A percentile compares a stretch with the other conserved stretches of the same genome.
These are phyloP conservation scores for Colletotrichum sansevieriae DNA, from an alignment of 2,329 filamentous ascomycete species.

Conservation along the genomic window DNA sequence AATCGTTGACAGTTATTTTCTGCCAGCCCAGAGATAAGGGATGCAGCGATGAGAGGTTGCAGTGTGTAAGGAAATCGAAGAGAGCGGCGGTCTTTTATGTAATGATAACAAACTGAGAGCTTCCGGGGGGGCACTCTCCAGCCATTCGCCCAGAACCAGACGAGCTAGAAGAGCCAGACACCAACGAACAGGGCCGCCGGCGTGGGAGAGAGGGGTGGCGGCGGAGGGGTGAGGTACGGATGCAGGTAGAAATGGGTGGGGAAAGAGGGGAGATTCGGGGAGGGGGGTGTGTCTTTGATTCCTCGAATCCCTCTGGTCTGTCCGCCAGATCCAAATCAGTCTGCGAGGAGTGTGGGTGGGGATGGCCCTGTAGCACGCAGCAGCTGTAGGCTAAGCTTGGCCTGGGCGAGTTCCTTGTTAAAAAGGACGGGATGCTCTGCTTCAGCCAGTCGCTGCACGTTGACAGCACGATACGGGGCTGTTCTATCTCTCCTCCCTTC, in stretches of 20 bases:
- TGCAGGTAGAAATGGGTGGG: constrained; percentile 8
- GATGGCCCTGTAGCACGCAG: constrained; percentile 3
- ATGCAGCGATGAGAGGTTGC: constrained; percentile 44
- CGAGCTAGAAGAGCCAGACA: constrained; percentile 3
- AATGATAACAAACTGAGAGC: constrained; percentile 43
- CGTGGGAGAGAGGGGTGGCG: constrained; percentile 37
- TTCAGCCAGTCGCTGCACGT: constrained; percentile 7
- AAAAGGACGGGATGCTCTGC: constrained; percentile 40
- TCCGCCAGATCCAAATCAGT: not conserved
- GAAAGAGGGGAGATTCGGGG: constrained; percentile 25
- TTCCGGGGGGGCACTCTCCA: constrained; percentile 35
- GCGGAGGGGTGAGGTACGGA: constrained; percentile 6
- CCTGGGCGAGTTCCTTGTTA: constrained; percentile 33
- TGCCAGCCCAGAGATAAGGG: constrained; percentile 44
- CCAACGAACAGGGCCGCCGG: constrained; percentile 40
- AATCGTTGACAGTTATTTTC: constrained; percentile 42
- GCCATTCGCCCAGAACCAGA: constrained; percentile 40
- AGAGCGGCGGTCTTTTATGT: constrained; percentile 43
- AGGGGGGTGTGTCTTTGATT: constrained; percentile 6
- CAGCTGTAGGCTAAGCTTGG: constrained; percentile 30
- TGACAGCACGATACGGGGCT: constrained; percentile 9
- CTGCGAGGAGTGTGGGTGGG: not conserved
- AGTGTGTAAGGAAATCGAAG: constrained; percentile 44
- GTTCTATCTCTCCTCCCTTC: constrained; percentile 24
- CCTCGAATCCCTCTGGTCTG: not conserved